A percentile compares a stretch with the other conserved stretches of the same genome.
Evolutionary conservation across 2,329 filamentous ascomycete species (phyloP).

Genomic region (Lojkania enalia): DNA sequence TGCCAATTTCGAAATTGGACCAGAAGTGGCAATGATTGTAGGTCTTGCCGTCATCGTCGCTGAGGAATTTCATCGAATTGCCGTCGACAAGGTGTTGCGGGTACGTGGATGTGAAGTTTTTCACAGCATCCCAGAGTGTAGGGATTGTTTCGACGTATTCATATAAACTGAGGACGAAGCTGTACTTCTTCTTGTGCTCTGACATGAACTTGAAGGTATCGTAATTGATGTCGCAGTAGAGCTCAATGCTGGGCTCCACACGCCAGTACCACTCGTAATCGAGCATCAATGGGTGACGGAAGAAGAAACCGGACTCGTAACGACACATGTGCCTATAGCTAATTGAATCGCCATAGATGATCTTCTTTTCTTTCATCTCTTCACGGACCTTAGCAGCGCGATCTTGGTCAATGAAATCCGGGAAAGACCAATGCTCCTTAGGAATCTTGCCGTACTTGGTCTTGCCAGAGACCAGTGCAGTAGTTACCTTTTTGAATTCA

Average conservation of each 20-base stretch:
- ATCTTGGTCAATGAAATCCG: constrained; percentile 91
- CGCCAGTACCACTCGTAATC: constrained; percentile 99
- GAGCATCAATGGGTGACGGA: constrained; percentile 88
- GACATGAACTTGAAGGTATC: constrained; percentile 97
- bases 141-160: constrained; percentile 97
- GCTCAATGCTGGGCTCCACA: constrained; percentile 93
- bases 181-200: constrained; percentile 97
- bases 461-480: constrained; percentile 85
- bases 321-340: constrained; percentile 99
- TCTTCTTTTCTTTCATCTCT: constrained; percentile 91
- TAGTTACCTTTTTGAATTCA: constrained; percentile 89
- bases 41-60: constrained; percentile 84
- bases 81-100: constrained; percentile 83
- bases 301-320: constrained; percentile 99
- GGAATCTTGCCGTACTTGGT: constrained; percentile 90
- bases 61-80: constrained; percentile 90
- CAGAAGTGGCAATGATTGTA: constrained; percentile 99
- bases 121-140: constrained; percentile 91
- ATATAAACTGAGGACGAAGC: constrained; percentile 91
- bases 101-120: constrained; percentile 89
- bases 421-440: constrained; percentile 95
- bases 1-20: constrained; percentile 99
- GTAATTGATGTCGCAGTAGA: constrained; percentile 93
- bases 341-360: constrained; percentile 96
- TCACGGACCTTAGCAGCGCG: constrained; percentile 88